Evolutionary conservation across 2,329 filamentous ascomycete species (phyloP).

Genomic region (Zasmidium citrigriseum): DNA sequence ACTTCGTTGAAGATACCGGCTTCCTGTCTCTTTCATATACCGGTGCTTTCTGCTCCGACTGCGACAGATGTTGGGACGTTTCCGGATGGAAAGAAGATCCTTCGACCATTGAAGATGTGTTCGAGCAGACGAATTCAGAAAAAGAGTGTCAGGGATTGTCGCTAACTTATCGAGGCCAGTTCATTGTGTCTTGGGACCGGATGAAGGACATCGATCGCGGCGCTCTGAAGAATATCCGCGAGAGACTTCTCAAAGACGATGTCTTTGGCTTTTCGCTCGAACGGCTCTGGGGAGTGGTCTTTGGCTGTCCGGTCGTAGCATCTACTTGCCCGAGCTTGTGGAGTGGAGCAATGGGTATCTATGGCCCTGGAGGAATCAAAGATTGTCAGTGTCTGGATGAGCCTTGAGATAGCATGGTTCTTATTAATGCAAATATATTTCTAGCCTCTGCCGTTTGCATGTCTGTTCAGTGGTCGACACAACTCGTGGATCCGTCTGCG

Average conservation of each 20-base stretch:
- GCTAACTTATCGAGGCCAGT: constrained; percentile 11
- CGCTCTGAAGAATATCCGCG: neutral
- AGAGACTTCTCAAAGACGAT: neutral
- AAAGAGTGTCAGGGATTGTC: constrained; percentile 7
- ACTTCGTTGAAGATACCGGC: constrained; percentile 23
- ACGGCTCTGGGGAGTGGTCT: constrained; percentile 9
- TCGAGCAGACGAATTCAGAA: constrained; percentile 3
- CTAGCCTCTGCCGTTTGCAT: no score
- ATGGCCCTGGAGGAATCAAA: neutral
- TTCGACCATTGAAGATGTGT: constrained; percentile 2
- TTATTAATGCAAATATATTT: no score
- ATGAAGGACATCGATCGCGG: neutral
- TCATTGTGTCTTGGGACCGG: constrained; percentile 6
- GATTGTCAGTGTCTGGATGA: constrained; percentile 13
- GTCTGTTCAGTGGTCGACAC: neutral
- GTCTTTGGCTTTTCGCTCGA: constrained; percentile 11
- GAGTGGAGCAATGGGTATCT: constrained; percentile 8
- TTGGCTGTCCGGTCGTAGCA: constrained; percentile 5
- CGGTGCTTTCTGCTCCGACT: constrained; percentile 8
- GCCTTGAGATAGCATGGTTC: no score
- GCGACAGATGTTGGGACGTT: constrained; percentile 7
- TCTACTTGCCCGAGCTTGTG: constrained; percentile 6
- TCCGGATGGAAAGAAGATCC: constrained; percentile 7
- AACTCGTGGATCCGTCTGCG: no score
- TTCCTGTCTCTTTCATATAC: constrained; percentile 18